These are phyloP conservation scores for Tricholoma terreum DNA, from an alignment of 768 basidiomycete genomes.

Conservation along the genomic window DNA sequence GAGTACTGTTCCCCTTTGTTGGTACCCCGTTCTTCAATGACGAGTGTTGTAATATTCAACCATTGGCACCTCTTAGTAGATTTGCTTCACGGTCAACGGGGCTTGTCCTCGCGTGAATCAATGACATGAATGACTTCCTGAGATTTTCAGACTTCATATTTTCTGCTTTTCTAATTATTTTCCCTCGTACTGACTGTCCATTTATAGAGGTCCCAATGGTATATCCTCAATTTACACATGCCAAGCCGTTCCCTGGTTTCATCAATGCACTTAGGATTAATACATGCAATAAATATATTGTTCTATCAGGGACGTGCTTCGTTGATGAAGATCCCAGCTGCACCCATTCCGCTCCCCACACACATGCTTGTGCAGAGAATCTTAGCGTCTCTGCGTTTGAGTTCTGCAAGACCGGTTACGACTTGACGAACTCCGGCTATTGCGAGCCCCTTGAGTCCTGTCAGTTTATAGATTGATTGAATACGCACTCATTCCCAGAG, in stretches of 20 bases:
- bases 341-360: slow-evolving; percentile 87
- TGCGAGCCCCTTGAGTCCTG: slow-evolving; percentile 11
- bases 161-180: slow-evolving; percentile 1
- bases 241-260: background rate
- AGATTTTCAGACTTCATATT: slow-evolving; percentile 49
- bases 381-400: slow-evolving; percentile 63
- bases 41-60: slow-evolving; percentile 76
- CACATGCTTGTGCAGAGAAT: slow-evolving; percentile 79
- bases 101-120: slow-evolving; percentile 45
- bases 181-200: slow-evolving; percentile 1
- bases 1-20: slow-evolving; percentile 4
- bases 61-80: slow-evolving; percentile 96
- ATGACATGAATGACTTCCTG: slow-evolving; percentile 87
- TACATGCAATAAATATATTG: background rate
- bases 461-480: background rate
- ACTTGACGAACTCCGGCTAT: slow-evolving; percentile 83
- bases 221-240: background rate
- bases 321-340: slow-evolving; percentile 77
- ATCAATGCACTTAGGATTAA: no score
- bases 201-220: no score
- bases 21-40: slow-evolving; percentile 45
- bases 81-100: slow-evolving; percentile 41
- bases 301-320: slow-evolving; percentile 36
- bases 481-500: slow-evolving; percentile 75
- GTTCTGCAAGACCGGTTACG: slow-evolving; percentile 82